phyloP scores from a whole-genome alignment of 345 rosid genomes.

The Litchi chinensis region DNA sequence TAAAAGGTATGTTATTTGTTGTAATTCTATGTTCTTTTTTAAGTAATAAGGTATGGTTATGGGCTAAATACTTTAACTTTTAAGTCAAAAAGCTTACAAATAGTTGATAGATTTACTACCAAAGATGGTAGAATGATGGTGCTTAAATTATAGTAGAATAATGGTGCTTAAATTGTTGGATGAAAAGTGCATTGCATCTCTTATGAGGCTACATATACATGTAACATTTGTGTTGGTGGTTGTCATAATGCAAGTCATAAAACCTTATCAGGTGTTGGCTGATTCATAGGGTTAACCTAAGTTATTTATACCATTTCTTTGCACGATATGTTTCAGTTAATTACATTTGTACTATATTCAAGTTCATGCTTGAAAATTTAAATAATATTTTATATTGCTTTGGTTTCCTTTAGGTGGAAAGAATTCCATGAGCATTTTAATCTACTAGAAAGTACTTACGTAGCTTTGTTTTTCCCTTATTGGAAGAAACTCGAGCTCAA shows the following conservation, averaged over 20 bases:
- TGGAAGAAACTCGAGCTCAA: constrained; percentile 49
- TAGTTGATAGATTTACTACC: too few species aligned
- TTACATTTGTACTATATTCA: neutral
- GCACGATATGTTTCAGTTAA: neutral
- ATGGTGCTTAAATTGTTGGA: neutral
- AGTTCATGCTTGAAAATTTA: neutral
- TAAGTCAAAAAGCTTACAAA: too few species aligned
- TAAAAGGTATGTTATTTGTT: constrained; percentile 43
- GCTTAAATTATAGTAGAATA: too few species aligned
- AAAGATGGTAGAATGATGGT: too few species aligned
- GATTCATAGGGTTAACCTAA: too few species aligned
- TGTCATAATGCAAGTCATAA: too few species aligned
- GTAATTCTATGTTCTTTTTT: too few species aligned
- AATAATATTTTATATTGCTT: neutral
- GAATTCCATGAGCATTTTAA: constrained; percentile 35
- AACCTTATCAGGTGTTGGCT: too few species aligned
- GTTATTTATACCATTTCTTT: neutral
- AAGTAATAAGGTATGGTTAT: too few species aligned
- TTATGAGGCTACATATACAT: too few species aligned
- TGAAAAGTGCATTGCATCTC: neutral
- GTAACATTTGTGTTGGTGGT: too few species aligned
- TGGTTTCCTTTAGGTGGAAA: constrained; percentile 30
- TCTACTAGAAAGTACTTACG: constrained; percentile 29
- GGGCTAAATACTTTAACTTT: too few species aligned
- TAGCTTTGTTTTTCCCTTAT: constrained; percentile 35